Evolutionary conservation across 495 filamentous ascomycete species (phyloP).

Genomic region (Lasiosphaeria ovina): DNA sequence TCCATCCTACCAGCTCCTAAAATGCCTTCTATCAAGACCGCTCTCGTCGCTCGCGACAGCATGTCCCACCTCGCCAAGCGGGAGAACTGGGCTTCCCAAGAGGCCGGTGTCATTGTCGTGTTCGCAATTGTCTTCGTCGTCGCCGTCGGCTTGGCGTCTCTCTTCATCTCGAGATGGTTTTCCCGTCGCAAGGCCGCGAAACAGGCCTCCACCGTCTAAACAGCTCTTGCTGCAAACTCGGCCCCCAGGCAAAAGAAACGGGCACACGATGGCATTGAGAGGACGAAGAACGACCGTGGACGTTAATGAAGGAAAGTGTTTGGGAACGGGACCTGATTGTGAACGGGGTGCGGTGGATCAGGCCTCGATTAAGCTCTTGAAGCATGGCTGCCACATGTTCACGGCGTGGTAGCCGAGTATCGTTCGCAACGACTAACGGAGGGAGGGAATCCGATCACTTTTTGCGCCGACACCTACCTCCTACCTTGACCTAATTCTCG

Average conservation of each 20-base stretch:
- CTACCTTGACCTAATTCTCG: too few relatives aligned
- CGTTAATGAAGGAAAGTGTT: too few relatives aligned
- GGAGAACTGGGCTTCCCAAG: slow-evolving; percentile 47
- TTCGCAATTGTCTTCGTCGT: slow-evolving; percentile 59
- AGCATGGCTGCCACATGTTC: too few relatives aligned
- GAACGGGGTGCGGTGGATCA: too few relatives aligned
- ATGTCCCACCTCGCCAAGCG: slow-evolving; percentile 48
- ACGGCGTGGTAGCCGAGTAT: too few relatives aligned
- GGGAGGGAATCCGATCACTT: too few relatives aligned
- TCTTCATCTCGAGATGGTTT: slow-evolving; percentile 47
- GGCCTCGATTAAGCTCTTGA: too few relatives aligned
- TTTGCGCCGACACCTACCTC: too few relatives aligned
- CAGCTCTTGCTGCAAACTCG: neutral
- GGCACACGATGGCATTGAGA: neutral
- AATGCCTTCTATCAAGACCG: slow-evolving; percentile 48
- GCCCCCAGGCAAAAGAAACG: neutral
- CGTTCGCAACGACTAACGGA: too few relatives aligned
- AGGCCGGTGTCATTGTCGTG: slow-evolving; percentile 57
- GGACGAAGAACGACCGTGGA: too few relatives aligned
- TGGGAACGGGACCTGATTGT: too few relatives aligned
- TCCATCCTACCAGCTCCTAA: slow-evolving; percentile 10
- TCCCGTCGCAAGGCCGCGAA: slow-evolving; percentile 39
- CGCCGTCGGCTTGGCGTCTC: slow-evolving; percentile 41
- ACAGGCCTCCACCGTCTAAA: neutral
- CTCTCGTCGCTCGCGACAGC: slow-evolving; percentile 48